Conservation (phyloP, 192 early-diverging fungal species). For the Oehlia diaphana region DNA sequence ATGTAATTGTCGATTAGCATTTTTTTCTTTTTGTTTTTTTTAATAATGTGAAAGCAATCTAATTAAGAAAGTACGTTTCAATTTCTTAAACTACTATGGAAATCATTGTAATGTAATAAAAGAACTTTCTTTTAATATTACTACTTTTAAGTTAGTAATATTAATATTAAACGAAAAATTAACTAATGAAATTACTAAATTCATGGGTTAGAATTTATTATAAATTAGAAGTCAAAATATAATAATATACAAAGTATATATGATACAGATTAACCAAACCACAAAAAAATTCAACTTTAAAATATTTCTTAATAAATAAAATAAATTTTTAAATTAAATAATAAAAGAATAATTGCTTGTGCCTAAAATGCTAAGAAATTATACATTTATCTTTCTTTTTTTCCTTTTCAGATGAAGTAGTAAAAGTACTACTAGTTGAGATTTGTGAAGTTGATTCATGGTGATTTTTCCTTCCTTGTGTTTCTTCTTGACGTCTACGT, state of each 20-base stretch:
- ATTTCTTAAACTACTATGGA: neutral
- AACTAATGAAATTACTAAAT: neutral
- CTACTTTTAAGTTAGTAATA: neutral
- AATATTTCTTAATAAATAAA: neutral
- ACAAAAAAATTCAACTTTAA: neutral
- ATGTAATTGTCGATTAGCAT: slow-evolving; percentile 20
- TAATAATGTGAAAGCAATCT: neutral
- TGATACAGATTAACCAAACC: neutral
- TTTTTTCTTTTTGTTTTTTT: neutral
- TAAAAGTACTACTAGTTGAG: slow-evolving; percentile 22
- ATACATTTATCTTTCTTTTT: slow-evolving; percentile 1
- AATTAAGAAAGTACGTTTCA: neutral
- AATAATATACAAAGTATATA: no score
- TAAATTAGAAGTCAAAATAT: neutral
- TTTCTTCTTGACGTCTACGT: neutral
- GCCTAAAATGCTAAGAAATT: neutral
- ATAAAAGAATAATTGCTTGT: neutral
- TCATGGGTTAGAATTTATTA: neutral
- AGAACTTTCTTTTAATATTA: neutral
- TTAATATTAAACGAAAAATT: neutral
- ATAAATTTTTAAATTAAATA: neutral
- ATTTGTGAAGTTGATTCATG: neutral
- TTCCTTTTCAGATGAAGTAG: slow-evolving; percentile 16
- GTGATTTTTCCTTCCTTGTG: neutral
- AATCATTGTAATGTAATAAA: neutral